phyloP scores from a whole-genome alignment of 768 basidiomycete genomes.

The Boletus barrowsii region DNA sequence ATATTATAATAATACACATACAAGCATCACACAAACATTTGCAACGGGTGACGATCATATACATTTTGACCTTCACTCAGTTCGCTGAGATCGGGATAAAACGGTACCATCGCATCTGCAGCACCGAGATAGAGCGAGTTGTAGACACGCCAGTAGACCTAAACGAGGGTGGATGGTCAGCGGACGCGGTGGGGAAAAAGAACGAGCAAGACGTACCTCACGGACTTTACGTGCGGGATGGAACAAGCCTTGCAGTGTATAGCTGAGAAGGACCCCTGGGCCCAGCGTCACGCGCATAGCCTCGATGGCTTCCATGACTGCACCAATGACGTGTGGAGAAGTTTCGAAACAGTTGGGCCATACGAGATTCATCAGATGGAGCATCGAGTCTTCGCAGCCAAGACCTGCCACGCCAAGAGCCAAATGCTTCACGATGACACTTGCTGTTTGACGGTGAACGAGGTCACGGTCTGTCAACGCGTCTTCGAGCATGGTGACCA shows the following conservation, averaged over 20 bases:
- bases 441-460: slow-evolving; percentile 96
- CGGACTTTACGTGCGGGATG: slow-evolving; percentile 96
- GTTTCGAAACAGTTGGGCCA: slow-evolving; percentile 99
- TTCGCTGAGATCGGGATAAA: slow-evolving; percentile 89
- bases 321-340: slow-evolving; percentile 95
- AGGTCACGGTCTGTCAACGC: slow-evolving; percentile 97
- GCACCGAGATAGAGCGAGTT: slow-evolving; percentile 93
- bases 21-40: slow-evolving; percentile 69
- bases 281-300: slow-evolving; percentile 96
- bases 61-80: slow-evolving; percentile 88
- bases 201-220: slow-evolving; percentile 57
- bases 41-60: slow-evolving; percentile 81
- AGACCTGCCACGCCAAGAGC: slow-evolving; percentile 96
- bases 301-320: slow-evolving; percentile 97
- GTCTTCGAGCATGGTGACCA: slow-evolving; percentile 97
- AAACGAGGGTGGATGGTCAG: slow-evolving; percentile 3
- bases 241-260: slow-evolving; percentile 92
- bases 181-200: not conserved
- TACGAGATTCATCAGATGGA: slow-evolving; percentile 95
- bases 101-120: slow-evolving; percentile 88
- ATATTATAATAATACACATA: not conserved
- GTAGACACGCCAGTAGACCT: slow-evolving; percentile 92
- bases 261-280: slow-evolving; percentile 87
- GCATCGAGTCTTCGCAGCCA: slow-evolving; percentile 97
- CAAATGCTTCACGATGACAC: slow-evolving; percentile 97